Percentiles rank a stretch among this genome's conserved stretches.
Evolutionary conservation across 2,329 filamentous ascomycete species (phyloP).

Genomic region (Aquanectria penicillioides): DNA sequence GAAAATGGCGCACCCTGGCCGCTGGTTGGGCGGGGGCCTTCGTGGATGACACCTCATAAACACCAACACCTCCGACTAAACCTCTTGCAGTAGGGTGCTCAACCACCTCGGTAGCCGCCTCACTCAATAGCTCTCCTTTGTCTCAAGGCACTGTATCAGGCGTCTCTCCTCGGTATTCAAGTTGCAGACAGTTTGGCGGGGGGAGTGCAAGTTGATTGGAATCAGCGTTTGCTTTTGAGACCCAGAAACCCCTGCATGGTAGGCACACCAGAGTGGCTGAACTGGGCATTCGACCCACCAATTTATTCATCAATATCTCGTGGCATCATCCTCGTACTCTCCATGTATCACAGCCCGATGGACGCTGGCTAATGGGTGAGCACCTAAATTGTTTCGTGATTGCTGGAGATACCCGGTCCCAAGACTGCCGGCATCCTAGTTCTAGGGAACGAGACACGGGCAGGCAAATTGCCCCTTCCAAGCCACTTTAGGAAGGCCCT

Average conservation of each 20-base stretch:
- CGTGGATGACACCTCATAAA: background rate
- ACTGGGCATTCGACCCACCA: background rate
- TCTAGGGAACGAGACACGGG: conserved; percentile 6
- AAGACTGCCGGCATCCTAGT: conserved; percentile 11
- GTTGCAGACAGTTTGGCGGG: background rate
- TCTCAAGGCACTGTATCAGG: conserved; percentile 2
- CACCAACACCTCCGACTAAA: background rate
- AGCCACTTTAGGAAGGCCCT: conserved; percentile 9
- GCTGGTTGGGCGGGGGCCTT: conserved; percentile 12
- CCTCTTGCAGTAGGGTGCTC: conserved; percentile 11
- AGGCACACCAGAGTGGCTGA: background rate
- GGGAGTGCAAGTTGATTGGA: background rate
- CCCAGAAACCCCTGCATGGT: background rate
- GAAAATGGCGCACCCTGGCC: conserved; percentile 29
- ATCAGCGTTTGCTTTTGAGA: background rate
- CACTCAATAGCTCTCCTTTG: conserved; percentile 1
- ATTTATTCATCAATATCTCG: background rate
- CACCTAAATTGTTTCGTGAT: background rate
- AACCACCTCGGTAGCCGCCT: conserved; percentile 10
- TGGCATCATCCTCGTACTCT: background rate
- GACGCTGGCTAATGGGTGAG: background rate
- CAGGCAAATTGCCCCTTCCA: conserved; percentile 9
- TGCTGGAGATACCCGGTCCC: conserved; percentile 4
- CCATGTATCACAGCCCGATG: background rate
- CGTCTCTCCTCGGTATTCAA: background rate